A percentile compares a stretch with the other conserved stretches of the same genome.
phyloP scores from a whole-genome alignment of 176 grass and related monocot species.

The sorghum (Sorghum bicolor) region Sorghum_bicolor_NCBIv3 NC_012875.2:54042001-54042500 shows the following conservation, averaged over 20 bases:
- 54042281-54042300: neutral
- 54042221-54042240: neutral
- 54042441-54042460: slow-evolving; percentile 17
- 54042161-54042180: neutral
- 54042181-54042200: neutral
- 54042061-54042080: too few species aligned
- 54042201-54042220: neutral
- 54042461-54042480: slow-evolving; percentile 63
- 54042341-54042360: neutral
- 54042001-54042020: too few species aligned
- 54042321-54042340: neutral
- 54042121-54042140: neutral
- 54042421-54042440: slow-evolving; percentile 45
- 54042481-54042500: slow-evolving; percentile 41
- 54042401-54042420: slow-evolving; percentile 14
- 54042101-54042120: neutral
- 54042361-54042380: neutral
- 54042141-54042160: neutral
- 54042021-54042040: too few species aligned
- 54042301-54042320: neutral
- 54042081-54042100: neutral
- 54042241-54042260: neutral
- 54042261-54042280: neutral
- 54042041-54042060: too few species aligned
- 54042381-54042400: neutral